These are phyloP conservation scores for Fusarium sp. DNA, from an alignment of 2,329 filamentous ascomycete genomes.

Conservation along the genomic window DNA sequence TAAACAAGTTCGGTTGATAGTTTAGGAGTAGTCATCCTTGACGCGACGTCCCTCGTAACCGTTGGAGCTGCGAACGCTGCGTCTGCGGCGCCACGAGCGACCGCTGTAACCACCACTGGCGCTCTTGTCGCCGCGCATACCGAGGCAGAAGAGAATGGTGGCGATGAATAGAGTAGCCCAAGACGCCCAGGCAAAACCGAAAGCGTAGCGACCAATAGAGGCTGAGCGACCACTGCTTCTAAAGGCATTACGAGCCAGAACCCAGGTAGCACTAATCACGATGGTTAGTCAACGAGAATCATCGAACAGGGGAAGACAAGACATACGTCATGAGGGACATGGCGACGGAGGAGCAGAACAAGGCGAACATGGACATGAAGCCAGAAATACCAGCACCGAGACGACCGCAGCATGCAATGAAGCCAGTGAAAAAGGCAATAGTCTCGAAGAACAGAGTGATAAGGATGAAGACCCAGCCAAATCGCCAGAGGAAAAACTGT, in stretches of 20 bases:
- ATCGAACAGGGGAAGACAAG: background rate
- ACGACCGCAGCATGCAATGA: conserved; percentile 77
- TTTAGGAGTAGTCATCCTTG: conserved; percentile 76
- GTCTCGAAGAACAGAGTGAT: conserved; percentile 84
- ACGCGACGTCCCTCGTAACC: conserved; percentile 64
- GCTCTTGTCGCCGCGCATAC: conserved; percentile 63
- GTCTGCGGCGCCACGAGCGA: conserved; percentile 50
- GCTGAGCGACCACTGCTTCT: conserved; percentile 65
- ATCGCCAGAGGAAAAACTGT: conserved; percentile 89
- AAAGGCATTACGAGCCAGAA: conserved; percentile 77
- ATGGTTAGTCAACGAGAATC: conserved; percentile 17
- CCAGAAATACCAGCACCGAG: conserved; percentile 76
- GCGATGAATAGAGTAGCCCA: conserved; percentile 74
- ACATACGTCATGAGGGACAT: conserved; percentile 81
- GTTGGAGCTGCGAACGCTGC: conserved; percentile 54
- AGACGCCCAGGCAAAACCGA: conserved; percentile 82
- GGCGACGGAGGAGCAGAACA: conserved; percentile 76
- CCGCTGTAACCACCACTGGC: conserved; percentile 46
- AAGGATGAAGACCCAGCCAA: conserved; percentile 92
- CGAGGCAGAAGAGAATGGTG: conserved; percentile 74
- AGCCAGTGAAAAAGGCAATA: conserved; percentile 73
- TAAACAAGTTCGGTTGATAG: background rate
- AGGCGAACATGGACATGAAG: conserved; percentile 66
- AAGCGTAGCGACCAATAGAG: conserved; percentile 73
- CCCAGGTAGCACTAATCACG: conserved; percentile 65